Base-by-base conservation (phyloP, 1,284 basidiomycete species). In the Malassezia equina region DNA sequence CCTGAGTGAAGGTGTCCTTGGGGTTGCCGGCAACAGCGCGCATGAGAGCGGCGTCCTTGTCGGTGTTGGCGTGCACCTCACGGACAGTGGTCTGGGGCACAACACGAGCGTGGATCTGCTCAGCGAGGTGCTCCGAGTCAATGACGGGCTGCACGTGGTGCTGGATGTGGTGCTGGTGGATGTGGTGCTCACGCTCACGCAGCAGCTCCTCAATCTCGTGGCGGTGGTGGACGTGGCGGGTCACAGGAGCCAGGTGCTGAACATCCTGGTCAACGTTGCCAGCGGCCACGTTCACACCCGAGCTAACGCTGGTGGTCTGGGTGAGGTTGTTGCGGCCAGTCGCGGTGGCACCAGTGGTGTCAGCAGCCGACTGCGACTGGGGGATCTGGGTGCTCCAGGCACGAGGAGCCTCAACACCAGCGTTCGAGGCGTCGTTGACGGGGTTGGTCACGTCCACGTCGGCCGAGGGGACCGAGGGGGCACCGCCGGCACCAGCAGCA, bases 121-220 rank as follows among this genome's bases (percentile, higher is more conserved):
- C 67, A 17, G 62, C 59, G 5, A 47, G 42, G 63, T 75, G 73
- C 58, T 71, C 65, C n/a, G 63, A 55, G 58, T 75, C 73, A 15
- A 65, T 47, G 7, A 75, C 65, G 33, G 71, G 73, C 64, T 75
- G 73, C 39, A 64, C 63, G 66, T 75, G 74, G 64, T 73, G 72
- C 65, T 72, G 70, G 40, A 73, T 55, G 62, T 73, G 67, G 65
- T 73, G 69, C 23, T 69, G 57, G 64, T 75, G 74, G 5, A 67
- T 64, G 51, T 75, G 64, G 51, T 73, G 62, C 59, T 75, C 71
- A 50, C 66, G 66, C 61, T 73, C 57, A 27, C 70, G 74, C 32
- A 58, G 40, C 23, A 75, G 64, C 61, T 75, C 74, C 64, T 75
- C 73, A 8, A 70, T 61, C 59, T 74, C 69, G 61, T 75, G 74